These are phyloP conservation scores for Fomitopsis pinicola DNA, from an alignment of 1,284 basidiomycete genomes.

Conservation along the genomic window DNA sequence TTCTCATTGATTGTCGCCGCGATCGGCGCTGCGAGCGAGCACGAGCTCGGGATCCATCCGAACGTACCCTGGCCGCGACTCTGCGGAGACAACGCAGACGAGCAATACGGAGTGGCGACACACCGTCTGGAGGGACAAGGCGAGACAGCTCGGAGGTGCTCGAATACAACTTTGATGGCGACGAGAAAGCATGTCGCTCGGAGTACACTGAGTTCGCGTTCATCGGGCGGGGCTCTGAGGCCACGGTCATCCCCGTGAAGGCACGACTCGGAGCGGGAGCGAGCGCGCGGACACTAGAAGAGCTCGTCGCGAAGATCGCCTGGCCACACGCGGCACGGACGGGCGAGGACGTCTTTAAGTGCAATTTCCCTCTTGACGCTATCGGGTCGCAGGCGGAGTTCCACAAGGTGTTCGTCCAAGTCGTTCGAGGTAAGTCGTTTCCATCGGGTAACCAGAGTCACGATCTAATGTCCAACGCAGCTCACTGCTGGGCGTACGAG, in stretches of 20 bases:
- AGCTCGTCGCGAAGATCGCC: neutral
- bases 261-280: neutral
- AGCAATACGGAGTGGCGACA: neutral
- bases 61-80: neutral
- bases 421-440: neutral
- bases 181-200: too few species aligned
- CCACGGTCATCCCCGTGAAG: neutral
- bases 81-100: neutral
- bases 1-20: neutral
- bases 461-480: too few species aligned
- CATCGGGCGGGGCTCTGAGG: neutral
- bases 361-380: neutral
- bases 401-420: neutral
- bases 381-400: neutral
- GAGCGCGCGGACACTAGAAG: neutral
- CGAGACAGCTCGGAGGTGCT: neutral
- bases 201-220: neutral
- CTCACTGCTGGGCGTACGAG: too few species aligned
- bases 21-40: neutral
- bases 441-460: too few species aligned
- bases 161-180: too few species aligned
- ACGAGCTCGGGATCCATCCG: neutral
- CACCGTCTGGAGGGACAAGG: neutral
- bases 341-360: neutral
- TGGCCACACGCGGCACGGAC: too few species aligned